A percentile compares a stretch with the other conserved stretches of the same genome.
Conservation (phyloP, 345 rosid species). For the Syzygium jambos region DNA sequence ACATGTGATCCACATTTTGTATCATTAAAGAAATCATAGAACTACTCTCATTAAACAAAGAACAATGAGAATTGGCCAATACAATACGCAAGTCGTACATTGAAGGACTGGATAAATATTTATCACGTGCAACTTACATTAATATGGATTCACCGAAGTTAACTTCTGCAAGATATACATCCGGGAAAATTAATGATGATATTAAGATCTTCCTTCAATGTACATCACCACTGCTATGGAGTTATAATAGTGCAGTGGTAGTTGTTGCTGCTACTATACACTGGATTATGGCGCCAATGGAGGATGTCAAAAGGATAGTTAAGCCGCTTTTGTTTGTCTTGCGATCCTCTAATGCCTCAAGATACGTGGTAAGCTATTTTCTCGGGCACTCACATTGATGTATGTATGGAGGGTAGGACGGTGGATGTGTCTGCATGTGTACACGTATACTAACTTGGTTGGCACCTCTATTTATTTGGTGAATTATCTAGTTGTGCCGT, state of each 20-base stretch:
- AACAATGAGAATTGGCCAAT: slow-evolving; percentile 19
- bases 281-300: slow-evolving; percentile 85
- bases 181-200: slow-evolving; percentile 56
- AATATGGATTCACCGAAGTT: slow-evolving; percentile 26
- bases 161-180: slow-evolving; percentile 39
- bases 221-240: slow-evolving; percentile 91
- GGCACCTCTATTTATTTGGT: not conserved
- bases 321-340: slow-evolving; percentile 84
- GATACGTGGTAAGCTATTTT: slow-evolving; percentile 69
- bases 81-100: slow-evolving; percentile 63
- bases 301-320: slow-evolving; percentile 67
- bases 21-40: not conserved
- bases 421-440: not conserved
- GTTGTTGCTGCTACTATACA: slow-evolving; percentile 93
- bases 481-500: not conserved
- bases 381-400: not conserved
- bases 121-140: slow-evolving; percentile 46
- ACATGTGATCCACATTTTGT: not conserved
- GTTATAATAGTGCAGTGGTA: slow-evolving; percentile 88
- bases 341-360: slow-evolving; percentile 79
- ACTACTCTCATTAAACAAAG: not conserved
- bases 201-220: slow-evolving; percentile 74
- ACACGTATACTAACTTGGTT: not conserved
- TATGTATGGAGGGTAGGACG: not conserved
- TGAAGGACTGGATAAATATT: slow-evolving; percentile 88